Percentiles rank a stretch among this genome's conserved stretches.
Evolutionary conservation across 148 eudicot species (phyloP).

Genomic region (Camellia japonica): DNA sequence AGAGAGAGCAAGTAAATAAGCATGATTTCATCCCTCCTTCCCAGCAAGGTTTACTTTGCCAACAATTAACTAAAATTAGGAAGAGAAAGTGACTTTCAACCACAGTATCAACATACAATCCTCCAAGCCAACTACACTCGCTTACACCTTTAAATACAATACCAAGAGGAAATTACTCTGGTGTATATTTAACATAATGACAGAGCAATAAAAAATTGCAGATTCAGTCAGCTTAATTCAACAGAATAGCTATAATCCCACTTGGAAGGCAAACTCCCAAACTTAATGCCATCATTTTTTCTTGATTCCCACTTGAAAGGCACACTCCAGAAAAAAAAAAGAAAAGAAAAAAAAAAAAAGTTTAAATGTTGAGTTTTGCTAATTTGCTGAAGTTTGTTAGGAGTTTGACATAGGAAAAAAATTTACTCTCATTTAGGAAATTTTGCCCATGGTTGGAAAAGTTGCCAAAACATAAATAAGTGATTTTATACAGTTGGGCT

Average conservation of each 20-base stretch:
- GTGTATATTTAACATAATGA: not conserved
- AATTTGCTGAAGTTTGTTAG: no score
- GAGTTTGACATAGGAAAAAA: no score
- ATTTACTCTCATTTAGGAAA: no score
- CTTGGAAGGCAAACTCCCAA: not conserved
- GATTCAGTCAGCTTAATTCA: not conserved
- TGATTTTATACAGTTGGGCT: no score
- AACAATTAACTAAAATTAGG: not conserved
- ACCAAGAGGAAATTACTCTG: not conserved
- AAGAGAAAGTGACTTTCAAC: not conserved
- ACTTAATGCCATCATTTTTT: not conserved
- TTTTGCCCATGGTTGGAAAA: no score
- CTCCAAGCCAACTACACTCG: not conserved
- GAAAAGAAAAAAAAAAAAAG: not conserved
- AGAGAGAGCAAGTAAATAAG: not conserved
- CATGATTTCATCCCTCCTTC: not conserved
- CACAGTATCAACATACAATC: not conserved
- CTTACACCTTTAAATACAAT: not conserved
- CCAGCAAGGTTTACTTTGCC: not conserved
- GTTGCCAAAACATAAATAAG: no score
- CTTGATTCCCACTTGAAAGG: not conserved
- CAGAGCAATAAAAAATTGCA: not conserved
- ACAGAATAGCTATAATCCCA: not conserved
- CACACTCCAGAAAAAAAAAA: not conserved
- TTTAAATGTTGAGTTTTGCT: no score